Conservation (phyloP, 495 filamentous ascomycete genomes). For the Aspergillus asperescens region DNA sequence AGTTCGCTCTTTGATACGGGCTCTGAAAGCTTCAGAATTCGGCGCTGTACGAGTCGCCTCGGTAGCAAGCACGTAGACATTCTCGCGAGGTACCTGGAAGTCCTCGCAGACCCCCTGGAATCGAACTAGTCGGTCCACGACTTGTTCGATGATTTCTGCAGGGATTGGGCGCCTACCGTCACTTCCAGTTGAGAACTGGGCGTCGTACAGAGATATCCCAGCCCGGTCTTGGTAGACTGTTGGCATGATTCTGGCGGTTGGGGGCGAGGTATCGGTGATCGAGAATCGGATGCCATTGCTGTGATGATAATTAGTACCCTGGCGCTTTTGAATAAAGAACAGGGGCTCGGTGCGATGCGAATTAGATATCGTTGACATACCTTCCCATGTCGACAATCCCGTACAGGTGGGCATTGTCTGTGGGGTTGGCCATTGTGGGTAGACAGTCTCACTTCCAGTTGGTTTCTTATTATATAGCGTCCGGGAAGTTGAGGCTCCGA, state of each 20-base stretch:
- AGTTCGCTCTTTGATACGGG: constrained; percentile 52
- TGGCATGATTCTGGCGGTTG: constrained; percentile 60
- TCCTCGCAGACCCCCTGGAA: constrained; percentile 65
- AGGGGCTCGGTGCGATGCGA: background rate
- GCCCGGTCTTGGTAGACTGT: constrained; percentile 71
- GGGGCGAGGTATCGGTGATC: constrained; percentile 68
- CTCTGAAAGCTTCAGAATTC: constrained; percentile 63
- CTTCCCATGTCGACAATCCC: constrained; percentile 69
- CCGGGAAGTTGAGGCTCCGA: no score
- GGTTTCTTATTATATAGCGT: no score
- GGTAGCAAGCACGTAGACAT: constrained; percentile 75
- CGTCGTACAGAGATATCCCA: constrained; percentile 82
- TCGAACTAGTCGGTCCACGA: constrained; percentile 57
- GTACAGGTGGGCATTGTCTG: constrained; percentile 15
- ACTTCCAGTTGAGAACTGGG: constrained; percentile 46
- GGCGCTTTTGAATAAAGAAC: background rate
- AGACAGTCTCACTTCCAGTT: no score
- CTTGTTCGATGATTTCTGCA: constrained; percentile 50
- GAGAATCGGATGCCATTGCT: constrained; percentile 94
- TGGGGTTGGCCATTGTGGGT: background rate
- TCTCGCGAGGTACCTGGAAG: constrained; percentile 55
- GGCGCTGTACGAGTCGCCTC: constrained; percentile 78
- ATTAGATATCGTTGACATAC: constrained; percentile 37
- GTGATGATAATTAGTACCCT: background rate
- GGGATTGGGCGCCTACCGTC: constrained; percentile 49